Percentiles rank a stretch among this genome's conserved stretches.
These are phyloP conservation scores for Massariosphaeria phaeospora DNA, from an alignment of 495 filamentous ascomycete genomes.

Conservation along the genomic window DNA sequence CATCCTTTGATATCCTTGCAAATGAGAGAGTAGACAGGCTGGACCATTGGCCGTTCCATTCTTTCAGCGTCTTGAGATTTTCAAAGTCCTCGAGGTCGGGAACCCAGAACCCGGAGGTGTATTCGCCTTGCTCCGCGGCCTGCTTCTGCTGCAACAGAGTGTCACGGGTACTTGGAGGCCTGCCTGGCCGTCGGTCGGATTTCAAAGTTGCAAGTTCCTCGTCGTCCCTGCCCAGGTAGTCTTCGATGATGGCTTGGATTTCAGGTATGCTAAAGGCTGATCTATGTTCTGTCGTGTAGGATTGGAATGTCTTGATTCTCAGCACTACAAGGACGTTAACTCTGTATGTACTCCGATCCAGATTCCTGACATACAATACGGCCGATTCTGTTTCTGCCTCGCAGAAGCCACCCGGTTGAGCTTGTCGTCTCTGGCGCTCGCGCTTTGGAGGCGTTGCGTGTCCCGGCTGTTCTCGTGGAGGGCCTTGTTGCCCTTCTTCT, in stretches of 20 bases:
- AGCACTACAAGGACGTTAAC: slow-evolving; percentile 50
- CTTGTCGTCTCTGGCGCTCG: slow-evolving; percentile 69
- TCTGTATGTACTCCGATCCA: too few species aligned
- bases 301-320: slow-evolving; percentile 66
- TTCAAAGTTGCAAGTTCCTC: slow-evolving; percentile 70
- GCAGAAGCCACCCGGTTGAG: slow-evolving; percentile 59
- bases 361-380: slow-evolving; percentile 58
- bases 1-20: slow-evolving; percentile 34
- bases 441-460: slow-evolving; percentile 66
- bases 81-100: slow-evolving; percentile 56
- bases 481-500: slow-evolving; percentile 62
- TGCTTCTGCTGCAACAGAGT: slow-evolving; percentile 69
- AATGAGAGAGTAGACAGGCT: slow-evolving; percentile 57
- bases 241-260: slow-evolving; percentile 58
- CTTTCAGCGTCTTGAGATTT: slow-evolving; percentile 49
- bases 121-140: slow-evolving; percentile 69
- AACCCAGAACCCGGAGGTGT: slow-evolving; percentile 74
- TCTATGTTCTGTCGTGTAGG: slow-evolving; percentile 51
- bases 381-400: slow-evolving; percentile 61
- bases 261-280: slow-evolving; percentile 53
- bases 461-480: slow-evolving; percentile 83
- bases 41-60: slow-evolving; percentile 62
- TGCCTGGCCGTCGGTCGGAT: slow-evolving; percentile 70
- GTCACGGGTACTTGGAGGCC: slow-evolving; percentile 72
- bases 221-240: slow-evolving; percentile 70